phyloP scores from a whole-genome alignment of 78 protist species.

The Dictyostelium intermedium region DNA sequence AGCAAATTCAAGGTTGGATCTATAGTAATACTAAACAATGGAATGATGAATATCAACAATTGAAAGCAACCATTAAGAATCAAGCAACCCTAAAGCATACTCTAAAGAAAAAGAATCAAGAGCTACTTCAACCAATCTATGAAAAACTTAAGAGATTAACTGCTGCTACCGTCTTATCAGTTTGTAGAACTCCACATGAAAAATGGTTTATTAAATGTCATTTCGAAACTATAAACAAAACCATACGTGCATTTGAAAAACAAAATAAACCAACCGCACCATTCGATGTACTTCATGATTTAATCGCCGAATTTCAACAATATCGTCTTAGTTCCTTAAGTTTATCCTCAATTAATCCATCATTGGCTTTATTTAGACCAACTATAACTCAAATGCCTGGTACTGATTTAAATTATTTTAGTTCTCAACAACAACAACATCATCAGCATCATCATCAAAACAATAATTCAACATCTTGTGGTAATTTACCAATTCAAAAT shows the following conservation, averaged over 20 bases:
- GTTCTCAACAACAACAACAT: background rate
- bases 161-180: constrained; percentile 7
- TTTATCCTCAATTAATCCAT: constrained; percentile 27
- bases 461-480: background rate
- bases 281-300: constrained; percentile 28
- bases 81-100: background rate
- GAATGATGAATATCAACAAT: constrained; percentile 25
- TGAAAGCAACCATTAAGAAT: background rate
- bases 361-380: constrained; percentile 7
- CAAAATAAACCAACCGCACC: constrained; percentile 39
- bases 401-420: background rate
- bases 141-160: constrained; percentile 2
- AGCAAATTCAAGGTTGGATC: constrained; percentile 49
- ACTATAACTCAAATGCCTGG: constrained; percentile 62
- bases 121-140: constrained; percentile 6
- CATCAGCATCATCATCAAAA: background rate
- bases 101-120: background rate
- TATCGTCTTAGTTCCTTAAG: background rate
- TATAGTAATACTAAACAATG: background rate
- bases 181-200: constrained; percentile 60
- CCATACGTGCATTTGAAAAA: constrained; percentile 14
- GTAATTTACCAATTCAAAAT: background rate
- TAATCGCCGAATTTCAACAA: constrained; percentile 16
- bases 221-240: constrained; percentile 38
- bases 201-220: constrained; percentile 42